phyloP scores from a whole-genome alignment of 192 early-diverging fungal genomes.

The Mortierella hygrophila region DNA sequence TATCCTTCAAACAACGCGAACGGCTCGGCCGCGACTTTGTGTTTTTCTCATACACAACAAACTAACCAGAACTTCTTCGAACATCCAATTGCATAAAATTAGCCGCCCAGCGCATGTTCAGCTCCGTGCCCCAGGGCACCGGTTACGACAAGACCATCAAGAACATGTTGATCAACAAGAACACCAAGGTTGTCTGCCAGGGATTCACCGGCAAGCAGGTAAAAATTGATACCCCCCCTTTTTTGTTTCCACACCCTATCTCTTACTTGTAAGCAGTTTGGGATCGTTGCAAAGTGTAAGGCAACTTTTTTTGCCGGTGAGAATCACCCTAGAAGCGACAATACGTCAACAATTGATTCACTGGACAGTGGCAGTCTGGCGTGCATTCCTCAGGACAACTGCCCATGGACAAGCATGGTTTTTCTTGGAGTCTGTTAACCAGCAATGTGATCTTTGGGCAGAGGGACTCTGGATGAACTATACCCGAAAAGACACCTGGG shows the following conservation, averaged over 20 bases:
- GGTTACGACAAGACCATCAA: slow-evolving; percentile 89
- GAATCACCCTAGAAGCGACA: not conserved
- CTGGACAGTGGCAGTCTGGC: not conserved
- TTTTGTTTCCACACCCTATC: not conserved
- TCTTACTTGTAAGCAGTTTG: not conserved
- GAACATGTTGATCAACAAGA: slow-evolving; percentile 96
- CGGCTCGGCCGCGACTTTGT: not conserved
- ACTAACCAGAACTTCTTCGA: not conserved
- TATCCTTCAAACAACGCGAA: not conserved
- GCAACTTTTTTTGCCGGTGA: not conserved
- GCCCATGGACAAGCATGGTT: not conserved
- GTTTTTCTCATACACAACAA: not conserved
- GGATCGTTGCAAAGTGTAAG: not conserved
- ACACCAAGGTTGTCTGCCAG: slow-evolving; percentile 98
- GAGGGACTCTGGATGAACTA: not conserved
- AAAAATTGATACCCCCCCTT: slow-evolving; percentile 6
- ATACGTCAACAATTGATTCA: not conserved
- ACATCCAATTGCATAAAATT: not conserved
- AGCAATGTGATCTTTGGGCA: not conserved
- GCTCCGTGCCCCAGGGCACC: slow-evolving; percentile 47
- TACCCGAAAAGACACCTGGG: not conserved
- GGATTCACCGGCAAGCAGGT: slow-evolving; percentile 99
- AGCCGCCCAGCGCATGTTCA: slow-evolving; percentile 53
- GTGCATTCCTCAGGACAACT: not conserved
- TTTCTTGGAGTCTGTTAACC: not conserved